Evolutionary conservation across 179 eudicot species (phyloP).

Genomic region (Amaranthus tricolor): DNA sequence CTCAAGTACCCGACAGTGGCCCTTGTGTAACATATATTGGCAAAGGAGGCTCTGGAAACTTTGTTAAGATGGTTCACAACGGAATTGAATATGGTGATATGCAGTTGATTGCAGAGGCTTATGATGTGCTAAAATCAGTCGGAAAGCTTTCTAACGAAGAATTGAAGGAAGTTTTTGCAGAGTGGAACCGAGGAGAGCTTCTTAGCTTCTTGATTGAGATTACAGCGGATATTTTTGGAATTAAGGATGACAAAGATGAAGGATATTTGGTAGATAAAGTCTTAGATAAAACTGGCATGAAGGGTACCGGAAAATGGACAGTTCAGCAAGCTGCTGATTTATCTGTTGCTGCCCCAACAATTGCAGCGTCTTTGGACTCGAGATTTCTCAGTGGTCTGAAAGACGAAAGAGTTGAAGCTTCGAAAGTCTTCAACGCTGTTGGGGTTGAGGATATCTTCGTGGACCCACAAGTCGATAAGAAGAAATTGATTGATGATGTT

Average conservation of each 20-base stretch:
- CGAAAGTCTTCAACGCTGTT: slow-evolving; percentile 62
- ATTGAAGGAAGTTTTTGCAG: slow-evolving; percentile 63
- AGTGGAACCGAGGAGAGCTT: slow-evolving; percentile 93
- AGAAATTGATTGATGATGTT: slow-evolving; percentile 73
- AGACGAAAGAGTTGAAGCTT: slow-evolving; percentile 79
- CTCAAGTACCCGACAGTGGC: slow-evolving; percentile 84
- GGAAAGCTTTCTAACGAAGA: slow-evolving; percentile 89
- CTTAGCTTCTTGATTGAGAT: slow-evolving; percentile 83
- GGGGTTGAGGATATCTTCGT: slow-evolving; percentile 48
- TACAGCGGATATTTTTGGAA: slow-evolving; percentile 78
- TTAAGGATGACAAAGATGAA: slow-evolving; percentile 78
- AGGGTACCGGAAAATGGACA: slow-evolving; percentile 92
- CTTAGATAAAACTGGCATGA: slow-evolving; percentile 91
- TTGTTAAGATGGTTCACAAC: slow-evolving; percentile 89
- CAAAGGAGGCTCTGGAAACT: slow-evolving; percentile 86
- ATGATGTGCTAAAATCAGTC: slow-evolving; percentile 80
- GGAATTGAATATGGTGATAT: slow-evolving; percentile 95
- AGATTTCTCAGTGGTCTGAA: slow-evolving; percentile 87
- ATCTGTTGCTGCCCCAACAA: slow-evolving; percentile 84
- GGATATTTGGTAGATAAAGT: slow-evolving; percentile 83
- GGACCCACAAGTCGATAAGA: slow-evolving; percentile 63
- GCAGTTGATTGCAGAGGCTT: slow-evolving; percentile 95
- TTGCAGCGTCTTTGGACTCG: slow-evolving; percentile 79
- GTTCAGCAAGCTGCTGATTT: slow-evolving; percentile 95
- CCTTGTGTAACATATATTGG: slow-evolving; percentile 95